phyloP scores from a whole-genome alignment of 1,284 basidiomycete genomes.

The Ceraceosorus bombacis region DNA sequence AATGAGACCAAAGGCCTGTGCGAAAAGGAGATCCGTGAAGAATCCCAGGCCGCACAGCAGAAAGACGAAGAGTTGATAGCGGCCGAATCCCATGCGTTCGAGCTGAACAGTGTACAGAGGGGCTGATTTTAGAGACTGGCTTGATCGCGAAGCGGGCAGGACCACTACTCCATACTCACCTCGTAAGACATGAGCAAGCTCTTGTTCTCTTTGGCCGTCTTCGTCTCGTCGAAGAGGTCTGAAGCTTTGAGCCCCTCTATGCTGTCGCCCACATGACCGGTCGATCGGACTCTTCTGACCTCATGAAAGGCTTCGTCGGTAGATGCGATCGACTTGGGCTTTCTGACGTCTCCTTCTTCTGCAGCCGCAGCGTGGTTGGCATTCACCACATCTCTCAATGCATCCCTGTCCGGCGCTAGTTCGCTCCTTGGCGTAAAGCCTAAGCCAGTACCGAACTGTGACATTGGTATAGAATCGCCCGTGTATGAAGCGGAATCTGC shows the following conservation, averaged over 20 bases:
- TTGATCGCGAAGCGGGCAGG: not conserved
- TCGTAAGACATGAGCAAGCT: conserved; percentile 31
- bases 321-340: too few species aligned
- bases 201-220: conserved; percentile 35
- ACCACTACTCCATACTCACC: not conserved
- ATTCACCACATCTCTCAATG: too few species aligned
- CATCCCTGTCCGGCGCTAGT: too few species aligned
- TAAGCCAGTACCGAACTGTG: too few species aligned
- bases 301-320: too few species aligned
- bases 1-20: conserved; percentile 37
- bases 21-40: conserved; percentile 43
- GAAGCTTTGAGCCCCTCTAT: not conserved
- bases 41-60: conserved; percentile 38
- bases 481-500: too few species aligned
- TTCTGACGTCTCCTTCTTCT: too few species aligned
- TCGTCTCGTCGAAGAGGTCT: conserved; percentile 22
- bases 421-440: too few species aligned
- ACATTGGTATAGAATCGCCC: too few species aligned
- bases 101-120: conserved; percentile 2
- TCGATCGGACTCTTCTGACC: too few species aligned
- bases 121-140: not conserved
- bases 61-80: conserved; percentile 37
- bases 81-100: conserved; percentile 37
- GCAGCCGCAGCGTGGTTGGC: too few species aligned
- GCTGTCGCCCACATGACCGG: not conserved